Percentiles rank a stretch among this genome's conserved stretches.
phyloP scores from a whole-genome alignment of 2,329 filamentous ascomycete genomes.

The Paecilomyces dactylethromorphus region DNA sequence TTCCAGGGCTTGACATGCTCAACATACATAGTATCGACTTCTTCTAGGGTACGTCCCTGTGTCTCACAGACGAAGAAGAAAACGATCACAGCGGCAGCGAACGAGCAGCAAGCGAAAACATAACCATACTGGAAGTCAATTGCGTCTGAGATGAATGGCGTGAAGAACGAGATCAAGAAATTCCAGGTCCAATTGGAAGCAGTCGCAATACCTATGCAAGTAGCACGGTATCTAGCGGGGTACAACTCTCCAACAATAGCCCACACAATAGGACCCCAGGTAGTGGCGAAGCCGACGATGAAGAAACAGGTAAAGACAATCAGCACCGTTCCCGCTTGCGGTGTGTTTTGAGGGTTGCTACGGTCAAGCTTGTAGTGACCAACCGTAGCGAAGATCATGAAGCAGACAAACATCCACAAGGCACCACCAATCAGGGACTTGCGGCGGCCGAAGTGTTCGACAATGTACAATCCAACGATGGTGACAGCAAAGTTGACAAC shows the following conservation, averaged over 20 bases:
- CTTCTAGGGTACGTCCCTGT: slow-evolving; percentile 66
- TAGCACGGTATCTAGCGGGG: slow-evolving; percentile 53
- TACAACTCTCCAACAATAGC: slow-evolving; percentile 41
- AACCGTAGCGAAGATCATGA: slow-evolving; percentile 53
- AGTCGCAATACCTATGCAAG: slow-evolving; percentile 70
- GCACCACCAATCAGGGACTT: slow-evolving; percentile 61
- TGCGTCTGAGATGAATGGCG: slow-evolving; percentile 65
- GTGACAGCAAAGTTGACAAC: slow-evolving; percentile 65
- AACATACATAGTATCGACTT: slow-evolving; percentile 74
- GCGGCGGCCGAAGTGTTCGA: slow-evolving; percentile 63
- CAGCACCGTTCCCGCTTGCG: slow-evolving; percentile 57
- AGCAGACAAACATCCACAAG: slow-evolving; percentile 61
- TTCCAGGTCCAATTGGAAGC: slow-evolving; percentile 75
- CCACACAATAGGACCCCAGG: slow-evolving; percentile 59
- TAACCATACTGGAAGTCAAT: slow-evolving; percentile 75
- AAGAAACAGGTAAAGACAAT: slow-evolving; percentile 70
- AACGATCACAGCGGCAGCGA: slow-evolving; percentile 58
- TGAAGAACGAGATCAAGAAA: slow-evolving; percentile 72
- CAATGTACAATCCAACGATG: slow-evolving; percentile 62
- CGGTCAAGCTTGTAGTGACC: slow-evolving; percentile 42
- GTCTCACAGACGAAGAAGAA: slow-evolving; percentile 75
- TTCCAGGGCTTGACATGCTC: slow-evolving; percentile 58
- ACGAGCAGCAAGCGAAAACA: slow-evolving; percentile 68
- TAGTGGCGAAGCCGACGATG: slow-evolving; percentile 64
- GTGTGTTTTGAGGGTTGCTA: slow-evolving; percentile 35